These are phyloP conservation scores for Chenopodium album DNA, from an alignment of 148 eudicot genomes.

Conservation along the genomic window DNA sequence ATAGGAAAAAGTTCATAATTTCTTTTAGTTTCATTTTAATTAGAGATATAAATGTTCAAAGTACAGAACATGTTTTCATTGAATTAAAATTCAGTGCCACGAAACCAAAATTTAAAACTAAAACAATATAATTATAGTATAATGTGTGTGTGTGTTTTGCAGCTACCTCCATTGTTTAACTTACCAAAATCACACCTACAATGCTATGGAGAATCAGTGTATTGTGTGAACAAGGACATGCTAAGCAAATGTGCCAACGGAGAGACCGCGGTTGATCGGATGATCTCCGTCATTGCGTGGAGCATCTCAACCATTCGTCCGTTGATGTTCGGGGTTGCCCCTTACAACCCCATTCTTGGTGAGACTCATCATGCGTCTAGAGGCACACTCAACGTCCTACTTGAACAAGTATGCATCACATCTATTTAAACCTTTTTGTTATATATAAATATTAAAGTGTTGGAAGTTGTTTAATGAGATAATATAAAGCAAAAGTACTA, in stretches of 20 bases:
- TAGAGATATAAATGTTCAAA: background rate
- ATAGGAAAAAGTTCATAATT: too few relatives aligned
- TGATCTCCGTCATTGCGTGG: conserved; percentile 63
- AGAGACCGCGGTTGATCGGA: conserved; percentile 47
- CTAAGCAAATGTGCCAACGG: conserved; percentile 47
- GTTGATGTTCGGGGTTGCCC: conserved; percentile 65
- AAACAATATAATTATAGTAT: too few relatives aligned
- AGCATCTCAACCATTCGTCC: conserved; percentile 64
- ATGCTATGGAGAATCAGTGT: conserved; percentile 73
- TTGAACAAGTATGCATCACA: conserved; percentile 60
- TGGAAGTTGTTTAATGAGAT: too few relatives aligned
- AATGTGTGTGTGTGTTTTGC: background rate
- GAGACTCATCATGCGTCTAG: conserved; percentile 88
- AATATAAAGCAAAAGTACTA: too few relatives aligned
- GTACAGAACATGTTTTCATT: background rate
- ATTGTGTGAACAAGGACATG: conserved; percentile 44
- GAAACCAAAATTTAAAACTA: too few relatives aligned
- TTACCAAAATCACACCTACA: conserved; percentile 83
- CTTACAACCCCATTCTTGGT: conserved; percentile 82
- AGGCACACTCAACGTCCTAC: conserved; percentile 59
- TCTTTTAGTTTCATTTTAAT: too few relatives aligned
- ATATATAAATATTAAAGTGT: too few relatives aligned
- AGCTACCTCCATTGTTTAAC: conserved; percentile 81
- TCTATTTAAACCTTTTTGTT: too few relatives aligned
- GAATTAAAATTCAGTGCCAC: too few relatives aligned